These are phyloP conservation scores for Neopestalotiopsis sp. DNA, from an alignment of 2,329 filamentous ascomycete genomes.

Conservation along the genomic window DNA sequence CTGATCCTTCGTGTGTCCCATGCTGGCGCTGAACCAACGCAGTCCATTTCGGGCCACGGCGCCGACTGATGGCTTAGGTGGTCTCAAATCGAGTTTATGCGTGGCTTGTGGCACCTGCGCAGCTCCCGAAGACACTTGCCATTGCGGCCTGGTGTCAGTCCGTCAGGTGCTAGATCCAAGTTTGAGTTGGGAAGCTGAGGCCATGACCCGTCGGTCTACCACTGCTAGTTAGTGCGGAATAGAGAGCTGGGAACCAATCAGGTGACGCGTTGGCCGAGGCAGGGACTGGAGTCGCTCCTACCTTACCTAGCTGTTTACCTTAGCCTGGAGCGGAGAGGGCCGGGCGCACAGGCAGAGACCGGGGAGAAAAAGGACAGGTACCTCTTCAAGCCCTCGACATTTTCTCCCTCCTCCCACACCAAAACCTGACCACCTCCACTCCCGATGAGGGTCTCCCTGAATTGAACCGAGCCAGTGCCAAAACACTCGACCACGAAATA, in stretches of 20 bases:
- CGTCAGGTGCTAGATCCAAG: background rate
- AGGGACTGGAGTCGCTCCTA: no score
- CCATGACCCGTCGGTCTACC: background rate
- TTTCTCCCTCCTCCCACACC: background rate
- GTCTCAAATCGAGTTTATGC: background rate
- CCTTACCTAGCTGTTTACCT: no score
- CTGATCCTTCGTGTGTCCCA: background rate
- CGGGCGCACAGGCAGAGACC: background rate
- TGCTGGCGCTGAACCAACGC: background rate
- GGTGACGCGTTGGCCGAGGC: background rate
- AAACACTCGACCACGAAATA: slow-evolving; percentile 46
- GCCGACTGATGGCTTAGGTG: background rate
- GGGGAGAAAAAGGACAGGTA: slow-evolving; percentile 7
- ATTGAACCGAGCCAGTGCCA: slow-evolving; percentile 36
- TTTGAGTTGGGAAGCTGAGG: background rate
- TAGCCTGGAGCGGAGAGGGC: background rate
- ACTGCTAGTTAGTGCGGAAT: background rate
- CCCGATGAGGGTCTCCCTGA: slow-evolving; percentile 18
- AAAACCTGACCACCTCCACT: slow-evolving; percentile 6
- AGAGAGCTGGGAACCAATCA: background rate
- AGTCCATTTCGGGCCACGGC: background rate
- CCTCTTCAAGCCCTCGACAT: slow-evolving; percentile 8
- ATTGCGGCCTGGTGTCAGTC: background rate
- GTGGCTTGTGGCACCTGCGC: background rate
- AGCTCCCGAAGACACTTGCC: background rate